Evolutionary conservation across 331 rosid genomes (phyloP), one percentile per base, ranked within the genome.

Genomic region (Phaseolus coccineus): DNA sequence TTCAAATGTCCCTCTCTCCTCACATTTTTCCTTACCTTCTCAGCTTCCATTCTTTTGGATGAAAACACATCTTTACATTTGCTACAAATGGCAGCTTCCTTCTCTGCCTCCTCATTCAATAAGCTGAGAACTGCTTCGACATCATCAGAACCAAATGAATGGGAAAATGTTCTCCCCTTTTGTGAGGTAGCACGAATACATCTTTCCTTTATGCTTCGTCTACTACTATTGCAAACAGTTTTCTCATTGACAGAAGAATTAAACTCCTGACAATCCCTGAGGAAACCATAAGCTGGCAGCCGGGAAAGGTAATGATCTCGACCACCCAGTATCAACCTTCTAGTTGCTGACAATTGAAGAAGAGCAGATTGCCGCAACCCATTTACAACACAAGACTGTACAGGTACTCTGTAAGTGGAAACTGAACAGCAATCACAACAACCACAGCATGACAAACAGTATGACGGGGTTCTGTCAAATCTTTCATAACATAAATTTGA

Each of bases 341-440:
- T 91, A 77, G 87, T 87, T 72, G 87, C 86, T 24, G 95, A 81
- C 88, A 90, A 78, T 47, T 87, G 98, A 83, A 96, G 92, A 81
- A 96, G 70, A 50, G 91, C 47, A 55, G 93, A 93, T 66, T 96
- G 99, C 88, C 94, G 91, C 82, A 89, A 80, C 55, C 98, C 99
- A 86, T 70, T 87, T 13, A 90, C 72, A 82, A 77, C 77, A 77
- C 80, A 74, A 75, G 90, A 70, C 77, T 69, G 81, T 57, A 79
- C 15, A 67, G 90, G 69, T 51, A 84, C 75, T 87, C 87, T 86
- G 14, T 77, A 81, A 24, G 81, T 80, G 48, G 91, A 85, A 82
- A 82, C 78, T 73, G 83, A 82, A 85, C 85, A 87, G 72, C 78
- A 86, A 31, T 79, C 77, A 53, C 83, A 88, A 80, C 84, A 83